Evolutionary conservation across 75 land plant species (phyloP).

Genomic region (Sequoiadendron giganteum): DNA sequence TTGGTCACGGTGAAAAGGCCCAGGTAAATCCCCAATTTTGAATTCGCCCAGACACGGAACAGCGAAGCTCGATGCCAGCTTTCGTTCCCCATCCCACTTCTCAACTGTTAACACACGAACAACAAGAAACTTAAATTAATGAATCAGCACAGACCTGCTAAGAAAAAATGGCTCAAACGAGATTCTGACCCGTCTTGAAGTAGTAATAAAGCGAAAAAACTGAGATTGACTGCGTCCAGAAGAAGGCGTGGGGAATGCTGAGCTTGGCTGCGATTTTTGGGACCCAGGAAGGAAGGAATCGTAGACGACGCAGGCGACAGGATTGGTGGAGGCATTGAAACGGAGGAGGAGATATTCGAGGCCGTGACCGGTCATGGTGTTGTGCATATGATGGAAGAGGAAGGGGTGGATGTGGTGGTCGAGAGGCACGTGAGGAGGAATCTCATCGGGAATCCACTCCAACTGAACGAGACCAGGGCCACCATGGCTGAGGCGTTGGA

Average conservation of each 20-base stretch:
- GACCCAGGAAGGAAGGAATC: constrained; percentile 9
- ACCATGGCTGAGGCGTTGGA: neutral
- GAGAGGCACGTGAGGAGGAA: neutral
- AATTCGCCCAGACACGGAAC: neutral
- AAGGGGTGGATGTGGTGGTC: neutral
- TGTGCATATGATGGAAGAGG: neutral
- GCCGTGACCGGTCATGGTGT: neutral
- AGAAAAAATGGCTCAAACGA: neutral
- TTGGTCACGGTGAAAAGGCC: neutral
- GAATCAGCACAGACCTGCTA: neutral
- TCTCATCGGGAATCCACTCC: neutral
- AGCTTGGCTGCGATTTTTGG: neutral
- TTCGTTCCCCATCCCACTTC: neutral
- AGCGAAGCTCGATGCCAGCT: neutral
- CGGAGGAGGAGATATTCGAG: neutral
- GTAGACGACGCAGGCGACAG: constrained; percentile 4
- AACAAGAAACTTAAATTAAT: neutral
- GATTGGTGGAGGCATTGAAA: neutral
- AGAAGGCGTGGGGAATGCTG: constrained; percentile 1
- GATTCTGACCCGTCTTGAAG: neutral
- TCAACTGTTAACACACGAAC: neutral
- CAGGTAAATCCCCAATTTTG: neutral
- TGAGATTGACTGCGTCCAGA: constrained; percentile 10
- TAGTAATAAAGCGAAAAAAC: neutral
- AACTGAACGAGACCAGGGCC: neutral